phyloP scores from a whole-genome alignment of 805 yeast species.

The Candida ficus region DNA sequence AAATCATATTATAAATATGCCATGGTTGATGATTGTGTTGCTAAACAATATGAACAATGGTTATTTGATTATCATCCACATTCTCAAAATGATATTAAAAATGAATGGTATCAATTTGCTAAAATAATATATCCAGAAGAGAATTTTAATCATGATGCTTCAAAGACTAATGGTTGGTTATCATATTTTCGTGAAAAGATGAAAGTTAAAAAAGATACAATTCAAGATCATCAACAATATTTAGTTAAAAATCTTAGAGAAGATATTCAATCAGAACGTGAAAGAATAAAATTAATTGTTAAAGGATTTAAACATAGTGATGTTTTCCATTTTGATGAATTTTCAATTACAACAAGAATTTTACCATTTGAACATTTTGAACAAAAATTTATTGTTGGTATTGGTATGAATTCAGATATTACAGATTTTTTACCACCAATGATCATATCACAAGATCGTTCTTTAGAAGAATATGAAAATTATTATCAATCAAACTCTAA shows the following conservation, averaged over 20 bases:
- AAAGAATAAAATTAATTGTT: slow-evolving; percentile 19
- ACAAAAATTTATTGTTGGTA: slow-evolving; percentile 13
- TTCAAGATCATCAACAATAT: slow-evolving; percentile 21
- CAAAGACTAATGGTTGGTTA: slow-evolving; percentile 39
- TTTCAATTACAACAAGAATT: slow-evolving; percentile 21
- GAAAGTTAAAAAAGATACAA: slow-evolving; percentile 24
- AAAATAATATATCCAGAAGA: slow-evolving; percentile 11
- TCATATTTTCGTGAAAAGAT: slow-evolving; percentile 33
- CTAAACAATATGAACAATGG: slow-evolving; percentile 31
- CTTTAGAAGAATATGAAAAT: slow-evolving; percentile 3
- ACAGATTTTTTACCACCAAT: slow-evolving; percentile 18
- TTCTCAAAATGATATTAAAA: slow-evolving; percentile 27
- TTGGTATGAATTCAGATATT: slow-evolving; percentile 19
- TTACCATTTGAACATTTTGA: slow-evolving; percentile 13
- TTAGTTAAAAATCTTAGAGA: neutral
- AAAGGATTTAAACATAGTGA: slow-evolving; percentile 19
- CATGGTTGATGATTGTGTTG: slow-evolving; percentile 32
- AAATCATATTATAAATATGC: slow-evolving; percentile 25
- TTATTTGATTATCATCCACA: slow-evolving; percentile 25
- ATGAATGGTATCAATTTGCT: slow-evolving; percentile 26
- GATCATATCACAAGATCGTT: slow-evolving; percentile 8
- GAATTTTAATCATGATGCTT: neutral
- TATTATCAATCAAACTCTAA: slow-evolving; percentile 15
- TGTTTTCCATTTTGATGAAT: slow-evolving; percentile 34
- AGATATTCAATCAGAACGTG: slow-evolving; percentile 6